phyloP scores from a whole-genome alignment of 306 rosid species.

The Crotalaria pallida region DNA sequence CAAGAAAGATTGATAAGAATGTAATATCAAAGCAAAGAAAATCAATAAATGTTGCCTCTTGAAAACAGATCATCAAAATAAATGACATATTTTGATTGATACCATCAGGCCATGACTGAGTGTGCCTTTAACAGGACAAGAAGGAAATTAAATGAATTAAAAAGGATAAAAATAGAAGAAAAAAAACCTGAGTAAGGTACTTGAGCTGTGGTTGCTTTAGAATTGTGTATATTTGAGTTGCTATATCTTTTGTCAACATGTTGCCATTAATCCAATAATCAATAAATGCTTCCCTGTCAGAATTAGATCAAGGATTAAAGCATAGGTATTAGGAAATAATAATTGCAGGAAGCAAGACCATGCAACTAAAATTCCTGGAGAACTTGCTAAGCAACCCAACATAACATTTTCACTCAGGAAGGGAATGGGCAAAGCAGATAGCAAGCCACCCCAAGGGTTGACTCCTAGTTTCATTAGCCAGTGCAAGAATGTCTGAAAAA shows the following conservation, averaged over 20 bases:
- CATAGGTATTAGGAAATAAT: not conserved
- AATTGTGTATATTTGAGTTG: slow-evolving; percentile 76
- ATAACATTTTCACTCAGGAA: not conserved
- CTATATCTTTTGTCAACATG: slow-evolving; percentile 77
- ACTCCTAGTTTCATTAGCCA: not conserved
- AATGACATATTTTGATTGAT: slow-evolving; percentile 18
- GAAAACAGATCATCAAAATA: slow-evolving; percentile 5
- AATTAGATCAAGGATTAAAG: slow-evolving; percentile 14
- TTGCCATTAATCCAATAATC: slow-evolving; percentile 89
- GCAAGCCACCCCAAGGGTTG: not conserved
- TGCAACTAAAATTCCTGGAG: not conserved
- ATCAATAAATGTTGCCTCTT: not conserved
- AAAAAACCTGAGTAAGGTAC: slow-evolving; percentile 75
- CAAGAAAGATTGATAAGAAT: slow-evolving; percentile 7
- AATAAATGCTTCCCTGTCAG: slow-evolving; percentile 65
- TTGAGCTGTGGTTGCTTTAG: slow-evolving; percentile 84
- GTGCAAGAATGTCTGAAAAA: not conserved
- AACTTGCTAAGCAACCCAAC: not conserved
- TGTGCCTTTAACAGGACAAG: not conserved
- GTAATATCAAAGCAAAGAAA: slow-evolving; percentile 12
- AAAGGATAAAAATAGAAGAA: slow-evolving; percentile 13
- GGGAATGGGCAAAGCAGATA: not conserved
- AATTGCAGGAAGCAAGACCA: slow-evolving; percentile 17
- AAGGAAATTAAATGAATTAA: slow-evolving; percentile 14
- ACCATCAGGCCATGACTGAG: not conserved